Percentiles rank a stretch among this genome's conserved stretches.
These are phyloP conservation scores for Anethum foeniculum DNA, from an alignment of 140 eudicot species.

Conservation along the genomic window DNA sequence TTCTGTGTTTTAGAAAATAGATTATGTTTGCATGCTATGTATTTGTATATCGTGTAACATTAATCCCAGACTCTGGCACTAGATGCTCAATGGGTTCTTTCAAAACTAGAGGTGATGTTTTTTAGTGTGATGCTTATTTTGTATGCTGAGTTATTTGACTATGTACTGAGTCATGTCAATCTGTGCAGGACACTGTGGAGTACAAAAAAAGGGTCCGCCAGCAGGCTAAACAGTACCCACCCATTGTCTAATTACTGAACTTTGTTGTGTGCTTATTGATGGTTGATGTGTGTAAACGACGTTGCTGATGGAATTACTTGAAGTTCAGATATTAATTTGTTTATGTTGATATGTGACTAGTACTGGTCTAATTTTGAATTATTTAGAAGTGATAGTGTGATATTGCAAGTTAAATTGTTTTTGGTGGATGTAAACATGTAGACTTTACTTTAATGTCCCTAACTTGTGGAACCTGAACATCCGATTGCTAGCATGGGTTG, in stretches of 20 bases:
- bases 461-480: not conserved
- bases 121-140: not conserved
- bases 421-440: not conserved
- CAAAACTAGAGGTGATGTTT: not conserved
- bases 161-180: slow-evolving; percentile 3
- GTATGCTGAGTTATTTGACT: not conserved
- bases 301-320: slow-evolving; percentile 14
- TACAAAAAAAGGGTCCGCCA: slow-evolving; percentile 82
- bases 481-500: not conserved
- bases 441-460: not conserved
- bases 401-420: not conserved
- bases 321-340: slow-evolving; percentile 6
- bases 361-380: not conserved
- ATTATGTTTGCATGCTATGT: not conserved
- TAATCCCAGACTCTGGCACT: not conserved
- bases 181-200: slow-evolving; percentile 61
- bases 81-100: not conserved
- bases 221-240: slow-evolving; percentile 78
- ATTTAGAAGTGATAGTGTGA: not conserved
- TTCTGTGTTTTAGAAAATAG: not conserved
- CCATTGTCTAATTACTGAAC: slow-evolving; percentile 33
- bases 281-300: slow-evolving; percentile 18
- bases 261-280: slow-evolving; percentile 12
- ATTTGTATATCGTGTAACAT: not conserved
- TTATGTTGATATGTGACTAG: slow-evolving; percentile 19